Base-by-base conservation (phyloP, 495 filamentous ascomycete species). In the Endocarpon pusillum region DNA sequence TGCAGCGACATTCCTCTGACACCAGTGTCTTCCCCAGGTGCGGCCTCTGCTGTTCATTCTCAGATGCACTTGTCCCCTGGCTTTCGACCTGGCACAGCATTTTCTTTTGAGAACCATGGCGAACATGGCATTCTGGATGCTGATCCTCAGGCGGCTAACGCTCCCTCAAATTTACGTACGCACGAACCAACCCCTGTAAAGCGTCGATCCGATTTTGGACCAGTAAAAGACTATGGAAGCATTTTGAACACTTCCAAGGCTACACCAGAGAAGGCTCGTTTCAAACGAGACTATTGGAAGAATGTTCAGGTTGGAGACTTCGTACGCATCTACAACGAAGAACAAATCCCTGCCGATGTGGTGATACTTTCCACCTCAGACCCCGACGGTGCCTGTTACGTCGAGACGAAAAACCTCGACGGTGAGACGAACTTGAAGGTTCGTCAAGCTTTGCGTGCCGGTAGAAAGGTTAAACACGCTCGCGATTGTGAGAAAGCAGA, bases 351-450 rank as follows among this genome's bases (percentile, higher is more conserved):
- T 2, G 87, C 91, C 24, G 91, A 99, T 57, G 65, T 96, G 28
- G 77, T 96, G 32, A 81, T 99, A 34, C 61, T 99, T n/a, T 83
- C 89, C 9, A 94, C 91, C 7, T 94, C 89, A 2, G 89, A 94
- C 45, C 68, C 73, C 3, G 91, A 99, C 46, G 91, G 91, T 23
- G 79, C 85, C 21, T 99, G 91, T 52, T 96, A 96, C 43, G 78
- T 96, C 16, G 91, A 99, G 56, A 99, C 91, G 2, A 99, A 93
- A 63, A 94, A 91, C 47, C 57, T 99, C 52, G 91, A 99, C 47
- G 91, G 91, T 14, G 91, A 99, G 53, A 99, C 91, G 1, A 99
- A 99, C 44, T 59, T 99, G 34, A 99, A 99, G 54, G 82, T 96
- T 34, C 78, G 91, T 16, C 80, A 86, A 39, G 86, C 91, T 14